These are phyloP conservation scores for Leccinum fuscescens DNA, from an alignment of 1,284 basidiomycete species.

Conservation along the genomic window DNA sequence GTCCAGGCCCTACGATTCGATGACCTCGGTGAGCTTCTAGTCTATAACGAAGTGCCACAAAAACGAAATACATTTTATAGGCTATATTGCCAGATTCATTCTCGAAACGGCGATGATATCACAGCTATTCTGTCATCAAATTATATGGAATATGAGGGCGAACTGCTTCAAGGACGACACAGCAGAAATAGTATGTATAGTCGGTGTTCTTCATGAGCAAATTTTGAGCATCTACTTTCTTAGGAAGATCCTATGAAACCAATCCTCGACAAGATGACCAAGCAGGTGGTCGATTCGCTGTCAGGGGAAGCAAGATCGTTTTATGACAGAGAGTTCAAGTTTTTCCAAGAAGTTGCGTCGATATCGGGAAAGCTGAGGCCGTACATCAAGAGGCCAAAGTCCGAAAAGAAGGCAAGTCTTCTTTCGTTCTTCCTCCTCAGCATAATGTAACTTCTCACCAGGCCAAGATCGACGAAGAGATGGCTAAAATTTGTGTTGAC, in stretches of 20 bases:
- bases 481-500: slow-evolving; percentile 93
- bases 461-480: slow-evolving; percentile 99
- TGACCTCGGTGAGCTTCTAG: slow-evolving; percentile 62
- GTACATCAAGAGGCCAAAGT: slow-evolving; percentile 93
- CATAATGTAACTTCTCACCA: slow-evolving; percentile 31
- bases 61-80: slow-evolving; percentile 39
- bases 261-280: slow-evolving; percentile 83
- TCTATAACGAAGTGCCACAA: background rate
- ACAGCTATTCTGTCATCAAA: slow-evolving; percentile 98
- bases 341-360: slow-evolving; percentile 95
- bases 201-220: background rate
- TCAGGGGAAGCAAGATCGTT: slow-evolving; percentile 91
- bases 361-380: slow-evolving; percentile 98
- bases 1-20: slow-evolving; percentile 94
- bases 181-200: slow-evolving; percentile 67
- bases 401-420: slow-evolving; percentile 86
- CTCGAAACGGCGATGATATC: slow-evolving; percentile 98
- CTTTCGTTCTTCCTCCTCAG: background rate
- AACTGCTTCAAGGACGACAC: slow-evolving; percentile 94
- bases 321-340: slow-evolving; percentile 93
- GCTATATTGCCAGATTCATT: slow-evolving; percentile 94
- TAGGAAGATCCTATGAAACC: slow-evolving; percentile 97
- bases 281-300: slow-evolving; percentile 79
- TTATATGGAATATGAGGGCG: slow-evolving; percentile 99
- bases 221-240: slow-evolving; percentile 6